Conservation (phyloP, 2,329 filamentous ascomycete genomes). For the Magnaporthiopsis incrustans region DNA sequence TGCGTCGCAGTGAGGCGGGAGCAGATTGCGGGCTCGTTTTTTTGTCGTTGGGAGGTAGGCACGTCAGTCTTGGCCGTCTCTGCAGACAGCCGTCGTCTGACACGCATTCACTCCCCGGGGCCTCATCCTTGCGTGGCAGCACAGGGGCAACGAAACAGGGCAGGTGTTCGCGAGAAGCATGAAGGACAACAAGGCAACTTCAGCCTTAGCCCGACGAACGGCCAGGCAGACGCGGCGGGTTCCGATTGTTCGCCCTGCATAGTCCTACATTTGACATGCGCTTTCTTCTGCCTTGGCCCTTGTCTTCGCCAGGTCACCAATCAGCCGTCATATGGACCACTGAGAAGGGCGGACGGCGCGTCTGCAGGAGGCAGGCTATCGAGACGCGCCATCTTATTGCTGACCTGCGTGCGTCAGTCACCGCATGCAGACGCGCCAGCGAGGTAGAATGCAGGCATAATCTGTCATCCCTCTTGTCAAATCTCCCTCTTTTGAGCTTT, state of each 20-base stretch:
- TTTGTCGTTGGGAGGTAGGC: no score
- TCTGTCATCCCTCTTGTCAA: not conserved
- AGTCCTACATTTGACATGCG: not conserved
- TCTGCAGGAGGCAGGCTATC: no score
- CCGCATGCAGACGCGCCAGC: not conserved
- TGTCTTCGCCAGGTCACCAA: no score
- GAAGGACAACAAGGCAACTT: not conserved
- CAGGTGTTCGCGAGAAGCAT: not conserved
- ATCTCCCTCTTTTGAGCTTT: no score
- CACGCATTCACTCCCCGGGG: not conserved
- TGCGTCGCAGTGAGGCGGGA: no score
- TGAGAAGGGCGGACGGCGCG: no score
- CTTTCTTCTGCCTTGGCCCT: no score
- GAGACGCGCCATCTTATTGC: no score
- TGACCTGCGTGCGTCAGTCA: not conserved
- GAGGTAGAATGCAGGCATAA: not conserved
- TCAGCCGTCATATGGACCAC: not conserved
- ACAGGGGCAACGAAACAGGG: not conserved
- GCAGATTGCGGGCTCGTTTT: no score
- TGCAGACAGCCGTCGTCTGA: not conserved
- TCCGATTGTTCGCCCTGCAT: not conserved
- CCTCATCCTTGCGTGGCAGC: not conserved
- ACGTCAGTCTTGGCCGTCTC: not conserved
- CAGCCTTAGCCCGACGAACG: not conserved
- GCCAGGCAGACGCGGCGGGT: not conserved